Evolutionary conservation across 495 filamentous ascomycete species (phyloP), one percentile per base, ranked within the genome.

Genomic region (Aspergillus mulundensis): DNA sequence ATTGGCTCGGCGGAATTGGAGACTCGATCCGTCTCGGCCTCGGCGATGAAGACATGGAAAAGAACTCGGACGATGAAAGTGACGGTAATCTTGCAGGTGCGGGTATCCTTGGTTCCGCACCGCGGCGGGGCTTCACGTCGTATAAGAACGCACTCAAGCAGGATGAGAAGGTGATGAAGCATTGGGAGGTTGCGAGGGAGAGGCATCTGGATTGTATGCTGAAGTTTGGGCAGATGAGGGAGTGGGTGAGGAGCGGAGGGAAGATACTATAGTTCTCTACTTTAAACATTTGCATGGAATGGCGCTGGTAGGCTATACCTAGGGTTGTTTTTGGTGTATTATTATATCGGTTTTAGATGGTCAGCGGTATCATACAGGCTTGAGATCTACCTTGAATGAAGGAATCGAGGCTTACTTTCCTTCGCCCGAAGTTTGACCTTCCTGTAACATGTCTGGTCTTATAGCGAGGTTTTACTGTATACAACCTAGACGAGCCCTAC

Each of bases 141-240:
- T 94, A 94, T 60, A 47, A 84, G 57, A 64, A 70, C 25, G 78
- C 77, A 7, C 63, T 90, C 23, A 78, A 85, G 61, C 79, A 90
- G 66, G 88, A 93, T 64, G 74, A 76, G 43, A 67, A 63, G 28
- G 81, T 90, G 1, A 69, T 83, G 25, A 74, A 79, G 60, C 77
- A 82, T 56, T 95, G 89, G 90, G 70, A 77, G 36, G 68, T 81
- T 7, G 82, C 81, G 0, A 79, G 77, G 25, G 87, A 87, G 50
- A 73, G 77, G 61, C 89, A 95, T 65, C 74, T 78, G 54, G 68
- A 78, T 21, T 80, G 77, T 40, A 74, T 93, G 39, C 62, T 77
- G 56, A 79, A 82, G 55, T 85, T 87, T 59, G 79, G 77, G 38
- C 69, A 76, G 56, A 65, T 85, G 61, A 76, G 78, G 30, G 79